Evolutionary conservation across 805 yeast species (phyloP), one percentile per base, ranked within the genome.

Genomic region (Pichia nakasei): DNA sequence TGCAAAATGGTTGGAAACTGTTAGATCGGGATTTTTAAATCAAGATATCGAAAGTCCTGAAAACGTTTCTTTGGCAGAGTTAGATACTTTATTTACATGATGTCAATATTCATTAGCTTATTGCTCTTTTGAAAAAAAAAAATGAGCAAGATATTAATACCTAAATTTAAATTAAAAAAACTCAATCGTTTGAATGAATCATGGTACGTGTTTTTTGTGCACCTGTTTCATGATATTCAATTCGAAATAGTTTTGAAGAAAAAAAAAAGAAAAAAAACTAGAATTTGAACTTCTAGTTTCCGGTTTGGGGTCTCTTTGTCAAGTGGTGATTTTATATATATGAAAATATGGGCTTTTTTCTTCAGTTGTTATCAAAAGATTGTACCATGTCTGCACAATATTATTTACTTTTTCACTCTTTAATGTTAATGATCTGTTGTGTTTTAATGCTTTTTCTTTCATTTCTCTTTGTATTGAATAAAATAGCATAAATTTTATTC

Each of bases 11-110:
- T 62, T 80, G 44, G 75, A 78, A 57, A 82, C 83, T 32, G 80
- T 84, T 37, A 71, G 86, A 55, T 76, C 82, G 20, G 94, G 94
- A 9, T 85, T 85, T 59, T 68, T 84, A 58, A 73, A 82, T 41
- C 85, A 82, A 57, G 91, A 84, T 48, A 83, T 85, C 52, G 82
- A 78, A 29, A 70, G 83, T 32, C 95, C 95, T 8, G 95, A 85
- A 63, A 83, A 82, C 51, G 70, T 80, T 22, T 78, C 87, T 22
- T 68, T 83, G 55, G 82, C 85, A 38, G 94, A 85, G 50, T 58
- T 78, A 41, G 83, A 78, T 50, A 65, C 68, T 36, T 58, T 76
- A 55, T 76, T 76, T 52, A 54, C 61, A 13, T 48, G 32, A 29
- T 29, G 15, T 13, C 6, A 29, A 2, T 29, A 13, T 29, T 29